phyloP scores from a whole-genome alignment of 192 early-diverging fungal species.

The Coemansia sp. region DNA sequence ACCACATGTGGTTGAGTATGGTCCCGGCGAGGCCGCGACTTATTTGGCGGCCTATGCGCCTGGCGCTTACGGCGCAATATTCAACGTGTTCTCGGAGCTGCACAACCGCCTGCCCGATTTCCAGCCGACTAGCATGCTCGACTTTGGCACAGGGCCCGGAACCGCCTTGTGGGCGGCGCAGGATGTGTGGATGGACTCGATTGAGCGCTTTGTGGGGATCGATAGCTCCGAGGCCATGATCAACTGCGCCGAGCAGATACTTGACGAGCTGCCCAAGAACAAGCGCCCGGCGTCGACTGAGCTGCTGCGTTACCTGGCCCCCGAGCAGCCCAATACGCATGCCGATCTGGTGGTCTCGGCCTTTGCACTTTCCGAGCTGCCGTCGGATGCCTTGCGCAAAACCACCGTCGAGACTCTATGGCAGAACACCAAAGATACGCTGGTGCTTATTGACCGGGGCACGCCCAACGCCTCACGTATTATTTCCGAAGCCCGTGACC shows the following conservation, averaged over 20 bases:
- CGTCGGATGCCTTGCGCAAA: conserved; percentile 59
- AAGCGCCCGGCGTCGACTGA: not conserved
- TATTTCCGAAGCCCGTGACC: conserved; percentile 65
- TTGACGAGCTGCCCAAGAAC: conserved; percentile 10
- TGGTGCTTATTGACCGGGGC: conserved; percentile 82
- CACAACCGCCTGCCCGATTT: conserved; percentile 60
- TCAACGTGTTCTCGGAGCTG: conserved; percentile 66
- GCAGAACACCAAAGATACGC: conserved; percentile 69
- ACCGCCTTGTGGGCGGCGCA: conserved; percentile 74
- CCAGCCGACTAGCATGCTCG: conserved; percentile 57
- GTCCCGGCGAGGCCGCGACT: conserved; percentile 63
- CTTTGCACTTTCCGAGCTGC: conserved; percentile 70
- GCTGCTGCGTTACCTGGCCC: conserved; percentile 64
- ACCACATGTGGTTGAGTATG: conserved; percentile 69
- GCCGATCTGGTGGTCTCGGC: conserved; percentile 70
- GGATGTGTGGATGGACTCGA: conserved; percentile 49
- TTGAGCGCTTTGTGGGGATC: conserved; percentile 58
- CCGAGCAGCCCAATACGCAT: conserved; percentile 18
- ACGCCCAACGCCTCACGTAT: conserved; percentile 64
- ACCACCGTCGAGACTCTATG: conserved; percentile 69
- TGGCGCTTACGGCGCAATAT: conserved; percentile 61
- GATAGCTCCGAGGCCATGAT: conserved; percentile 80
- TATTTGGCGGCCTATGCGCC: conserved; percentile 66
- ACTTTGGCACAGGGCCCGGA: conserved; percentile 84
- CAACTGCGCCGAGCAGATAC: conserved; percentile 56